These are phyloP conservation scores for Solanum rostratum DNA, from an alignment of 257 asterid genomes.

Conservation along the genomic window DNA sequence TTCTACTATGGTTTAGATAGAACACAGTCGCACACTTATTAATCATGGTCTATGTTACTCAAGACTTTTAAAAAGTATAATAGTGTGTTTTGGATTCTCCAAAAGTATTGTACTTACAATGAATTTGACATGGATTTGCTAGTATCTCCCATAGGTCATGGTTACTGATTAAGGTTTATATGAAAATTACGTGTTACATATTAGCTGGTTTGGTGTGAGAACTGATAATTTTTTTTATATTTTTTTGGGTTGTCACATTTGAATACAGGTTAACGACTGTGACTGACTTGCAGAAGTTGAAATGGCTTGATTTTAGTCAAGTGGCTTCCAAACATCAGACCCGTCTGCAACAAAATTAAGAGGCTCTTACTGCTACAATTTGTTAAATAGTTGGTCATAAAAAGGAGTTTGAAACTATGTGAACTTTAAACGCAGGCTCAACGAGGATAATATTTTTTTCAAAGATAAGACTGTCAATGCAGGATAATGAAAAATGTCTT, in stretches of 20 bases:
- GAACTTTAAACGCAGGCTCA: neutral
- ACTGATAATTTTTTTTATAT: neutral
- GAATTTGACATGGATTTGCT: neutral
- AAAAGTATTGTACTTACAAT: neutral
- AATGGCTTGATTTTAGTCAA: neutral
- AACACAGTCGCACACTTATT: neutral
- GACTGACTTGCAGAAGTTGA: neutral
- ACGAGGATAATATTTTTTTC: neutral
- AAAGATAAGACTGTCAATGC: neutral
- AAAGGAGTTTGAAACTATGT: neutral
- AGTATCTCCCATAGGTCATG: neutral
- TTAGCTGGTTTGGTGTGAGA: neutral
- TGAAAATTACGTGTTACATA: neutral
- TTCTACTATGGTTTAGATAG: neutral
- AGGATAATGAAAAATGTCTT: neutral
- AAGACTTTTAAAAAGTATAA: neutral
- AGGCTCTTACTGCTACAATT: neutral
- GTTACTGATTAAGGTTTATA: neutral
- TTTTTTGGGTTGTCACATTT: neutral
- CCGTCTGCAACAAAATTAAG: neutral
- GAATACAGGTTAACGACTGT: neutral
- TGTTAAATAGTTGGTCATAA: neutral
- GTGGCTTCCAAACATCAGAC: neutral
- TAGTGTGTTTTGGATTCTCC: neutral
- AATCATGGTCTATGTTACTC: neutral